Evolutionary conservation across 495 filamentous ascomycete species (phyloP), one percentile per base, ranked within the genome.

Genomic region (Podospora sp.): DNA sequence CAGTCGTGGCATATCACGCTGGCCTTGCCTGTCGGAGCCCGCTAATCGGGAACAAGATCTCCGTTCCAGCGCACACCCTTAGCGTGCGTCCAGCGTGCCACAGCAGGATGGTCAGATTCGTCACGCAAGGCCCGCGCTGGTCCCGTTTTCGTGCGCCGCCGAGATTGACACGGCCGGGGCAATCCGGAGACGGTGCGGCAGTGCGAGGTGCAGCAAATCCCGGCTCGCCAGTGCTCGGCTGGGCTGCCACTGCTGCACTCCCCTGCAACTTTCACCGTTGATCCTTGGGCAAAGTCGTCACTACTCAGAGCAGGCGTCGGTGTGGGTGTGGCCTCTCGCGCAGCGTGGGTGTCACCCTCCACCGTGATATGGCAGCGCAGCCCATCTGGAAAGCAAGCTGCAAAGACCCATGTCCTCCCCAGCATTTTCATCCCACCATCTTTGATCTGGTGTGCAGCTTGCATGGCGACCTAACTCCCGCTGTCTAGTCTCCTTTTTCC

Each of bases 261-360:
- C 75, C 68, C 50, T 61, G 63, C 65, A n/a, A 36, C 65, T 51
- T 62, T 60, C 71, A 72, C 71, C 66, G 73, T 69, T 70, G 71
- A 73, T 75, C 72, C 67, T 67, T 65, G 68, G 65, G 56, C 60
- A 63, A 65, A 68, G 52, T 68, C 66, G 71, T 75, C 74, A 75
- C 72, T 68, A 71, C 26, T 64, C 60, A 62, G 25, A 63, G 2
- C 70, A 65, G 62, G 35, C 66, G 59, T 72, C 67, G 67, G 63
- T 69, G 70, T 71, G 67, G 64, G 35, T 55, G 46, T 58, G 50
- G 25, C 24, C 52, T 60, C 18, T 8, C 57, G 25, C 55, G 5
- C 5, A 46, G 58, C 49, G 51, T 53, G 60, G 64, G 65, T 64
- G 68, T 20, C 63, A 69, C 68, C 68, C 18, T 50, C 53, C 51